Evolutionary conservation across 352 stramenopile genomes (phyloP), one percentile per base, ranked within the genome.

Genomic region (Phytopythium montanum): DNA sequence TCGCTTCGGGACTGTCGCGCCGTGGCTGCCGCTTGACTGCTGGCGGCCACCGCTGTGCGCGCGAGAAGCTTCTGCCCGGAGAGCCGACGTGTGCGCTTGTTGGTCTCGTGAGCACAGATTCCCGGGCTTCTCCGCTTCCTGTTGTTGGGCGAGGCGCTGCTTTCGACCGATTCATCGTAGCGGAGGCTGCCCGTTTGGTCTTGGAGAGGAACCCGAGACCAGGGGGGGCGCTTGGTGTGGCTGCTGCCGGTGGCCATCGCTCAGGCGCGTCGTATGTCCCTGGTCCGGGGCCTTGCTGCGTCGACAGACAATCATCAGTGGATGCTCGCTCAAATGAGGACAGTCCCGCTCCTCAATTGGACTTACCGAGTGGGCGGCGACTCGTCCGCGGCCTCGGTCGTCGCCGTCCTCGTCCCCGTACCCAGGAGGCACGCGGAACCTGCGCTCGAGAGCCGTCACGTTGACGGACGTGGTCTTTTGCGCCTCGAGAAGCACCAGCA

Each of bases 381-480:
- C 26, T 51, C 26, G 45, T 19, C 12, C 21, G 13, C 23, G 8
- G 31, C 46, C 19, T 21, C 49, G 49, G 13, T 55, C 19, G 49
- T 42, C 19, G 25, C 29, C 18, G 12, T n/a, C 19, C 19, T 88
- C 75, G 29, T 80, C 69, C 13, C 69, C 69, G 50, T 82, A 88
- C 21, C 72, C 73, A 2, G 58, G 13, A 5, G 78, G 80, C 13
- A 92, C 80, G 29, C 56, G 71, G 50, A 90, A 87, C 42, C 72
- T 77, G 34, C 67, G 60, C 49, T 89, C 76, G 13, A 92, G 68
- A n/a, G 70, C 62, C 18, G 53, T 38, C 10, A 83, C 64, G 46
- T 90, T 78, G 13, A 87, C 73, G 12, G 85, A 73, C 5, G 85
- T 63, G 1, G 67, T 64, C 62, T 88, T 84, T 41, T 90, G 77